Evolutionary conservation across 2,329 filamentous ascomycete genomes (phyloP), one percentile per base, ranked within the genome.

Genomic region (Zymoseptoria crescenta): DNA sequence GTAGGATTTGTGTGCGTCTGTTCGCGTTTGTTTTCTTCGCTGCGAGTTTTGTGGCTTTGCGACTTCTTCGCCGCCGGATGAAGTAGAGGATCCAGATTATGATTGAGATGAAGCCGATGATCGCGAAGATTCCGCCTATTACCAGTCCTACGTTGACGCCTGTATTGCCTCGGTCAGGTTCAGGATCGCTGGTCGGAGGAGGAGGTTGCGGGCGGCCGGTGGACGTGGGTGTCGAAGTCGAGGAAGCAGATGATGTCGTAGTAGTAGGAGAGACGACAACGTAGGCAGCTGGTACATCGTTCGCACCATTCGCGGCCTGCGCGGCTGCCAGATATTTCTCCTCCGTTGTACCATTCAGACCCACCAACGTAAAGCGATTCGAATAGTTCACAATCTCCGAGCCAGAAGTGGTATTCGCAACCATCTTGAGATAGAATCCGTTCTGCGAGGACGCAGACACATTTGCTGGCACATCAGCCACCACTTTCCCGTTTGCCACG

Each of bases 311-410:
- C 8, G 54, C 59, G 13, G 55, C 56, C 45, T 61, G 63, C 13
- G 64, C 64, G 20, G 57, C 64, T 29, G 62, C 57, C 16, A 70
- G 64, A 52, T 81, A 72, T 45, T 66, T 67, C 1, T 75, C 59
- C 1, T 78, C 74, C 66, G 86, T 86, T 3, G 74, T 73, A 28
- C 85, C 85, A 2, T 79, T 84, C 84, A 88, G 87, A 65, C 79
- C 79, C 20, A 76, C 77, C 54, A 87, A 74, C 6, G 82, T 80
- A 72, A 89, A 89, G 60, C 85, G 83, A 52, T 76, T 66, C 4
- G 84, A 86, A 68, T 80, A 87, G 66, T 82, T 84, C 59, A 79
- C 80, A 27, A 84, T 75, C 4, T 77, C 79, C 19, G 62, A 60
- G 7, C 62, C 63, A 8, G 58, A 55, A 0, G 59, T 59, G 1